Evolutionary conservation across 768 basidiomycete species (phyloP), one percentile per base, ranked within the genome.

Genomic region (Suillus discolor): DNA sequence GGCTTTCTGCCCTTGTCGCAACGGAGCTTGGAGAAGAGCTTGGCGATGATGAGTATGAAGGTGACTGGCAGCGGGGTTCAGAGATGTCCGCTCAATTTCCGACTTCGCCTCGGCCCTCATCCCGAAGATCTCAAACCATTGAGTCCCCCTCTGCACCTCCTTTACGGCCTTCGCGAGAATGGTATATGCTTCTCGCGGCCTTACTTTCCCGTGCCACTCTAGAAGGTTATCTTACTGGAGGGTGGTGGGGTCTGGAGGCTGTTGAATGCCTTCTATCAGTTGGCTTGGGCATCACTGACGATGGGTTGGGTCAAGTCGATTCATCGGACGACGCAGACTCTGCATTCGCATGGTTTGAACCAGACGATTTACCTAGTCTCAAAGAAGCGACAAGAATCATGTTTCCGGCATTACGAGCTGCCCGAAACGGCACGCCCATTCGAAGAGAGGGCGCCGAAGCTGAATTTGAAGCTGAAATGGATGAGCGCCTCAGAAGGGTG

Each of bases 171-270:
- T 89, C 92, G 34, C 79, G 85, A 31, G 87, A 88, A 68, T 96
- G 94, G 94, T 96, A 94, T 75, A 82, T 90, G 77, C 82, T 96
- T 15, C 81, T 94, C 18, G 86, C 86, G 0, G 89, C 91, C 2
- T 79, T 96, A 28, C 80, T 94, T 36, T 93, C 93, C 6, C 85
- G 93, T n/a, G 92, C 92, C 0, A 90, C 88, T 23, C 77, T 96
- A 61, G 93, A 96, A 71, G 94, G 94, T 0, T 96, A 95, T 72
- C 81, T 95, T 54, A 88, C 87, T 2, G 89, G 87, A 12, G 89
- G 90, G 0, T 96, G 94, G 94, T 84, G 82, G 36, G 93, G 94
- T 1, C 78, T 85, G 1, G 84, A 87, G 45, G 87, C 89, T 6
- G 83, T 88, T 12, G 89, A 92, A 70, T 86, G 89, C 66, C 76